Conservation (phyloP, 2,329 filamentous ascomycete species). For the Penicillium sp. region DNA sequence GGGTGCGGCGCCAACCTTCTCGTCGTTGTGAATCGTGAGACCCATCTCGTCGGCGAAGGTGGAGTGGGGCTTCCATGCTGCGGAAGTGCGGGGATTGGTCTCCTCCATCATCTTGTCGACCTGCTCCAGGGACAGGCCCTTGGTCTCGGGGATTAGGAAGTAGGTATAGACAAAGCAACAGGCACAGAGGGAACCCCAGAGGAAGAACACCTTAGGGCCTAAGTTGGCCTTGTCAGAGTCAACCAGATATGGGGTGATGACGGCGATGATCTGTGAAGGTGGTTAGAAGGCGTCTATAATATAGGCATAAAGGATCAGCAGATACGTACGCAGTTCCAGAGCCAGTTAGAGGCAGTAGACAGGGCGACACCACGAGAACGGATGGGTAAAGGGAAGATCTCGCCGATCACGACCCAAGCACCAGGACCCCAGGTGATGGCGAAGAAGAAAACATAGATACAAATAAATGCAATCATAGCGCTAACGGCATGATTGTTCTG, state of each 20-base stretch:
- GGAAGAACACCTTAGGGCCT: slow-evolving; percentile 73
- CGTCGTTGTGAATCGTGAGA: slow-evolving; percentile 35
- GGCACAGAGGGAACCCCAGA: slow-evolving; percentile 77
- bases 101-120: slow-evolving; percentile 89
- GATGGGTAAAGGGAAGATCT: slow-evolving; percentile 88
- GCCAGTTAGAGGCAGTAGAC: slow-evolving; percentile 87
- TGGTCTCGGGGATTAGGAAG: slow-evolving; percentile 73
- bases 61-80: slow-evolving; percentile 70
- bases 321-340: slow-evolving; percentile 68
- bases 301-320: not conserved
- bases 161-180: slow-evolving; percentile 69
- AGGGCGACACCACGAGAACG: slow-evolving; percentile 83
- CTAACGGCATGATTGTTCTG: slow-evolving; percentile 46
- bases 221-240: slow-evolving; percentile 55
- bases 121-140: slow-evolving; percentile 75
- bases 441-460: slow-evolving; percentile 92
- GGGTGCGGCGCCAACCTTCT: slow-evolving; percentile 18
- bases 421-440: slow-evolving; percentile 84
- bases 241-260: slow-evolving; percentile 71
- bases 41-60: slow-evolving; percentile 66
- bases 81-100: slow-evolving; percentile 72
- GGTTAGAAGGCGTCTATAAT: not conserved
- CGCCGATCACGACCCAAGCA: slow-evolving; percentile 72
- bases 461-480: slow-evolving; percentile 82
- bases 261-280: slow-evolving; percentile 50